Evolutionary conservation across 306 rosid genomes (phyloP).

Genomic region (Canavalia gladiata): DNA sequence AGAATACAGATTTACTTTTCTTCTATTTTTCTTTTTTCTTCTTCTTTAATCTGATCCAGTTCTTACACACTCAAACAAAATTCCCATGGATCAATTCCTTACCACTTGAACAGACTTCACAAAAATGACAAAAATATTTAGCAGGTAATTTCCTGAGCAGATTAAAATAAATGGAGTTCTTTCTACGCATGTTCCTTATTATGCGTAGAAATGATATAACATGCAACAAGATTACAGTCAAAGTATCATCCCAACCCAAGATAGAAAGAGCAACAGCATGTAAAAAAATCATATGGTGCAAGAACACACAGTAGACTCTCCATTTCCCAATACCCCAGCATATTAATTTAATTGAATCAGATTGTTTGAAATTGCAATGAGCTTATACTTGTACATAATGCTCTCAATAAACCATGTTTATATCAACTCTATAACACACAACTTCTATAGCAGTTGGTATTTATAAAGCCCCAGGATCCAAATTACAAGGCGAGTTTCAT

Average conservation of each 20-base stretch:
- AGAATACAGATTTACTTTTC: too few species aligned
- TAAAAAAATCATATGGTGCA: slow-evolving; percentile 19
- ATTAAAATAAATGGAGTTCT: background rate
- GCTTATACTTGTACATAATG: background rate
- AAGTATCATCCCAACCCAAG: slow-evolving; percentile 5
- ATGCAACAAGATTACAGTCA: slow-evolving; percentile 34
- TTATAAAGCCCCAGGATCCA: slow-evolving; percentile 11
- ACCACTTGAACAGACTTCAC: slow-evolving; percentile 20
- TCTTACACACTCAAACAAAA: too few species aligned
- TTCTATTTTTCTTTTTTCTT: too few species aligned
- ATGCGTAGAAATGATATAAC: slow-evolving; percentile 27
- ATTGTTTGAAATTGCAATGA: slow-evolving; percentile 35
- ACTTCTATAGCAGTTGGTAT: slow-evolving; percentile 34
- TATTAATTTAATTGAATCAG: slow-evolving; percentile 25
- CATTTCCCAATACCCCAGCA: background rate
- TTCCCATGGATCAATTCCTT: slow-evolving; percentile 7
- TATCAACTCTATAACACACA: slow-evolving; percentile 36
- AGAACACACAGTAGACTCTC: slow-evolving; percentile 14
- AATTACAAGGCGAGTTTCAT: slow-evolving; percentile 25
- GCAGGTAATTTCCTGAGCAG: slow-evolving; percentile 16
- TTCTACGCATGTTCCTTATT: background rate
- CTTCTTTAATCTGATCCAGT: too few species aligned
- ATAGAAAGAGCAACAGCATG: slow-evolving; percentile 16
- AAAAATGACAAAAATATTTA: background rate
- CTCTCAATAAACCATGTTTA: slow-evolving; percentile 17